Evolutionary conservation across 768 basidiomycete species (phyloP), one percentile per base, ranked within the genome.

Genomic region (Tephrocybe sp.): DNA sequence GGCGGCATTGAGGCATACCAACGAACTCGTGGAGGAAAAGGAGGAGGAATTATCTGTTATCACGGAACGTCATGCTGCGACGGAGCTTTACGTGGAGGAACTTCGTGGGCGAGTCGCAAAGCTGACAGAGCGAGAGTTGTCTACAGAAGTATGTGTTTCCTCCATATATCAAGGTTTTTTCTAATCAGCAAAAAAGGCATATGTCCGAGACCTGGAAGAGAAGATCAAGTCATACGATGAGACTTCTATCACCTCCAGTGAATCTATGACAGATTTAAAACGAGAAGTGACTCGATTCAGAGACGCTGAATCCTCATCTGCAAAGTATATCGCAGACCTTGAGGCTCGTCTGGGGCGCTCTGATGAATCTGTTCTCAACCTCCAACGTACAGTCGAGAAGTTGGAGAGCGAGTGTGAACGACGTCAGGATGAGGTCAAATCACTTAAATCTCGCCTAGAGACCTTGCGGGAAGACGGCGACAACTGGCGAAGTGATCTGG

Each of bases 21-120:
- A 97, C 64, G 92, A 95, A 59, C 76, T 97, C 69, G 86, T 92
- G 37, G 87, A 91, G 55, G 94, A 97, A 69, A 94, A 92, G 66
- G 92, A 94, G 63, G 85, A 86, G 2, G 87, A 94, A 58, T 62
- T 94, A 31, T 69, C 75, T 19, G 75, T 73, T 19, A 73, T 94
- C 44, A 72, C 76, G 18, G 84, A 87, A 53, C 75, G 88, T 32
- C 89, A 90, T 65, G 64, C 84, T 13, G 82, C 86, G 16, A 92
- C 89, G 19, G 92, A 92, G 64, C 70, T 87, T 56, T 93, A 97
- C 60, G 81, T 96, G 4, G 88, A 89, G 60, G 95, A 98, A 63
- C 77, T 99, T 47, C 77, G 89, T 47, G 63, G 79, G 40, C 75
- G 97, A 36, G 76, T 97, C 45, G 79, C 80, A 5, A 97, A 95